phyloP scores from a whole-genome alignment of 2,329 filamentous ascomycete genomes.

The Alternaria tenuissima region DNA sequence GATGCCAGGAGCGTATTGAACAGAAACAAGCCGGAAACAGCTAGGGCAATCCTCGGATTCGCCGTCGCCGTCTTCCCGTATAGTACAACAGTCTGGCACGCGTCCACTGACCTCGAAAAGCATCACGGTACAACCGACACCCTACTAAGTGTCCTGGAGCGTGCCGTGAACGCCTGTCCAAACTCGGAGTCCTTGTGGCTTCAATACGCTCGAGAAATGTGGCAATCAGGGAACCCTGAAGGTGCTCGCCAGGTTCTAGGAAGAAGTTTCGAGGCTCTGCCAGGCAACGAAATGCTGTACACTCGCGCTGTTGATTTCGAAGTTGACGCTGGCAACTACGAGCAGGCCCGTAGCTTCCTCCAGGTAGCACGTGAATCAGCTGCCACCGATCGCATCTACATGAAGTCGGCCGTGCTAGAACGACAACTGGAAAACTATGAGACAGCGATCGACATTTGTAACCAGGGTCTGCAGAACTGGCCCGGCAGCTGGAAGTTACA shows the following conservation, averaged over 20 bases:
- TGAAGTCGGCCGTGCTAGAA: conserved; percentile 94
- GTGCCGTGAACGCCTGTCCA: conserved; percentile 92
- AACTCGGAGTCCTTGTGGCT: conserved; percentile 93
- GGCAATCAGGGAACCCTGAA: conserved; percentile 86
- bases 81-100: conserved; percentile 87
- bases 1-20: conserved; percentile 85
- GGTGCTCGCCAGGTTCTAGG: conserved; percentile 86
- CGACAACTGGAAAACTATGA: conserved; percentile 82
- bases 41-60: conserved; percentile 91
- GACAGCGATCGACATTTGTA: conserved; percentile 83
- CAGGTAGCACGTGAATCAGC: conserved; percentile 85
- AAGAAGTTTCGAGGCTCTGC: conserved; percentile 91
- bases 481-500: conserved; percentile 87
- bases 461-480: conserved; percentile 86
- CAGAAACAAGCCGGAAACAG: conserved; percentile 85
- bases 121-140: conserved; percentile 86
- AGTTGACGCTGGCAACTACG: conserved; percentile 83
- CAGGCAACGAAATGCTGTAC: conserved; percentile 98
- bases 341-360: conserved; percentile 83
- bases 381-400: conserved; percentile 95
- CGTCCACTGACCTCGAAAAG: conserved; percentile 88
- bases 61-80: conserved; percentile 88
- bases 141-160: conserved; percentile 85
- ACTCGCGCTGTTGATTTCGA: conserved; percentile 95
- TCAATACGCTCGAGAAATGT: conserved; percentile 93